Percentiles rank a stretch among this genome's conserved stretches.
Evolutionary conservation across 2,329 filamentous ascomycete species (phyloP).

Genomic region (Penicillium sp.): DNA sequence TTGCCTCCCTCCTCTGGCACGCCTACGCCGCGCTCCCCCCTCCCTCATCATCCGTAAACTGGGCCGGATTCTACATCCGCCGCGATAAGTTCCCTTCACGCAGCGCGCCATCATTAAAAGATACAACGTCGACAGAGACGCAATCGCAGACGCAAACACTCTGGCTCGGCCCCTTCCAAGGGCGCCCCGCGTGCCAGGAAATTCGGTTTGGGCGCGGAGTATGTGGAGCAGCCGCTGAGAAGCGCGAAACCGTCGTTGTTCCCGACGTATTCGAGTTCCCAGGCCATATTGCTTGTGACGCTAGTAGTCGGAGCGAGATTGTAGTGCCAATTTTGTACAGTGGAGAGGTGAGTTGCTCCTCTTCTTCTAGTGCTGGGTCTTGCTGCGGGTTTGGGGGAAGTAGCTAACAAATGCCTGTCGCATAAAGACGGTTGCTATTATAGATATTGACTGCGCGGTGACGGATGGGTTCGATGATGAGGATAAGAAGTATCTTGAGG

Average conservation of each 20-base stretch:
- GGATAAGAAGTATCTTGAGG: slow-evolving; percentile 50
- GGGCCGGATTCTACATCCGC: slow-evolving; percentile 55
- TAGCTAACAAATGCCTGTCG: slow-evolving; percentile 9
- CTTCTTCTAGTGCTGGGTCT: not conserved
- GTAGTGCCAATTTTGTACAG: slow-evolving; percentile 52
- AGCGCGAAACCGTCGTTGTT: slow-evolving; percentile 48
- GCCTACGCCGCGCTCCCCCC: slow-evolving; percentile 49
- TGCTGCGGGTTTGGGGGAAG: not conserved
- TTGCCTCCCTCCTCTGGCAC: slow-evolving; percentile 56
- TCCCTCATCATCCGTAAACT: slow-evolving; percentile 52
- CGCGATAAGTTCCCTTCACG: slow-evolving; percentile 47
- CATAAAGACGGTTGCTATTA: slow-evolving; percentile 52
- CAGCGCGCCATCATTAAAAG: slow-evolving; percentile 22
- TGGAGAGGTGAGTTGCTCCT: slow-evolving; percentile 41
- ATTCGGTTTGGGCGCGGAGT: slow-evolving; percentile 53
- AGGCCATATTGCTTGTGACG: slow-evolving; percentile 57
- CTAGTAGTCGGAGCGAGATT: slow-evolving; percentile 55
- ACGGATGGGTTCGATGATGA: slow-evolving; percentile 50
- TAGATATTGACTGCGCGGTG: slow-evolving; percentile 54
- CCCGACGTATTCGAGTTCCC: slow-evolving; percentile 50
- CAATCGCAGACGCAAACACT: slow-evolving; percentile 32
- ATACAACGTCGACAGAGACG: slow-evolving; percentile 24
- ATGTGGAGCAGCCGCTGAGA: slow-evolving; percentile 51
- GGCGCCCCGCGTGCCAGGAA: slow-evolving; percentile 54
- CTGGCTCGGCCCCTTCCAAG: slow-evolving; percentile 54